Base-by-base conservation (phyloP, 768 basidiomycete genomes). In the Suillus americanus region DNA sequence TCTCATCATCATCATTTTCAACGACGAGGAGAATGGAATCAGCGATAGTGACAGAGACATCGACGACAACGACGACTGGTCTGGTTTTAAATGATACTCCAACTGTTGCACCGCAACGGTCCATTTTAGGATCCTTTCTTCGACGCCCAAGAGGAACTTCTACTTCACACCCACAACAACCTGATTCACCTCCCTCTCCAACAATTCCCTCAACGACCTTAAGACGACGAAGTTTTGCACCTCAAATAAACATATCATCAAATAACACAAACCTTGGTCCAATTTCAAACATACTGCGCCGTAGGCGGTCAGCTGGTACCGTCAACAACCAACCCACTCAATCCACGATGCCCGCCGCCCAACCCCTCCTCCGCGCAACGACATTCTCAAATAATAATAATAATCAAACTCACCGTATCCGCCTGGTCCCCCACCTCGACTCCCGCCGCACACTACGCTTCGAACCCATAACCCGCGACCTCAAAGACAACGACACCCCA, bases 371-470 rank as follows among this genome's bases (percentile, higher is more conserved):
- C n/a, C 48, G 40, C 7, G 33, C 57, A 64, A 46, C 33, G 60
- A 16, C 45, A 63, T 67, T 55, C 70, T 62, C 65, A 60, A 69
- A 68, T 12, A 12, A 70, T 68, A 70, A 69, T 68, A 4, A n/a
- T 6, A 68, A 68, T 37, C 76, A 78, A 9, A 67, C 82, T 3
- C 89, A 92, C 71, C 91, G 94, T 66, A 93, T 98, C 72, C 90
- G 96, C 18, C 89, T 99, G 61, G 97, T 99, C 12, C 97, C 97
- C 14, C 95, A 98, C 72, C 89, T 98, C 72, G 97, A 99, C 76
- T 88, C 90, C n/a, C 86, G 92, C 16, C 89, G 94, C 62, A 92
- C 92, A 1, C 87, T 99, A 25, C 87, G 90, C 66, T 98, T 98
- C 79, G 96, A 98, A 60, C 90, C 95, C 68, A 94, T 98, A 82